Evolutionary conservation across 1,139 yeast genomes (phyloP).

Genomic region (Yamadazyma dushanensis): DNA sequence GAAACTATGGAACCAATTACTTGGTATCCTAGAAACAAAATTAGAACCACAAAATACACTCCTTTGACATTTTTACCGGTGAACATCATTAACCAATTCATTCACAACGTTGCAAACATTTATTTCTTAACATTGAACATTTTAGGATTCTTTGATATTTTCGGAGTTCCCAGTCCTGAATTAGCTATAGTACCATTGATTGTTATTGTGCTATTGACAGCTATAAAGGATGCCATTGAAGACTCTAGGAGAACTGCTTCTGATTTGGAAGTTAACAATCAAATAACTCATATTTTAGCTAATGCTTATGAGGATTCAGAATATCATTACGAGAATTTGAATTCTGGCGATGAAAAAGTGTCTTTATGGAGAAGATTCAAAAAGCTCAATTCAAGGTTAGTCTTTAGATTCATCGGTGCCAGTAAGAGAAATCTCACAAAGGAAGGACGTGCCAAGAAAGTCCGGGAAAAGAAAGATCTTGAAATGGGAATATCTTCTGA

Average conservation of each 20-base stretch:
- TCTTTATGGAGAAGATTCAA: conserved; percentile 63
- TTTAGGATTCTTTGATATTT: conserved; percentile 53
- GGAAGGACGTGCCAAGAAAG: conserved; percentile 38
- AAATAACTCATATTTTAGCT: conserved; percentile 43
- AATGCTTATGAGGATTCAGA: conserved; percentile 13
- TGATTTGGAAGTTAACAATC: conserved; percentile 56
- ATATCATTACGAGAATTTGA: conserved; percentile 35
- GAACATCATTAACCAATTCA: conserved; percentile 49
- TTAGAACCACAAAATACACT: conserved; percentile 61
- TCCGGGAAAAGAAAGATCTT: conserved; percentile 20
- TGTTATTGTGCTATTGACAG: conserved; percentile 56
- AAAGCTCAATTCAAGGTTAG: conserved; percentile 42
- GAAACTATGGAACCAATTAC: conserved; percentile 32
- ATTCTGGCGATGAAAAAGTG: conserved; percentile 48
- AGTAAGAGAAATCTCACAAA: conserved; percentile 35
- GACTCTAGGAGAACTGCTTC: conserved; percentile 54
- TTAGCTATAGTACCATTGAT: conserved; percentile 60
- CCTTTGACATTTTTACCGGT: conserved; percentile 57
- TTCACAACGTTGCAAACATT: conserved; percentile 53
- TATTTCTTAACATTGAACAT: conserved; percentile 54
- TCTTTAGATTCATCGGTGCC: conserved; percentile 30
- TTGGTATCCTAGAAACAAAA: conserved; percentile 52
- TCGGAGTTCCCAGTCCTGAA: conserved; percentile 59
- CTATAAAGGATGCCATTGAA: conserved; percentile 58
- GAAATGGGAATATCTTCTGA: conserved; percentile 10